phyloP scores from a whole-genome alignment of 768 basidiomycete species.

The Termitomyces eurrhizus region DNA sequence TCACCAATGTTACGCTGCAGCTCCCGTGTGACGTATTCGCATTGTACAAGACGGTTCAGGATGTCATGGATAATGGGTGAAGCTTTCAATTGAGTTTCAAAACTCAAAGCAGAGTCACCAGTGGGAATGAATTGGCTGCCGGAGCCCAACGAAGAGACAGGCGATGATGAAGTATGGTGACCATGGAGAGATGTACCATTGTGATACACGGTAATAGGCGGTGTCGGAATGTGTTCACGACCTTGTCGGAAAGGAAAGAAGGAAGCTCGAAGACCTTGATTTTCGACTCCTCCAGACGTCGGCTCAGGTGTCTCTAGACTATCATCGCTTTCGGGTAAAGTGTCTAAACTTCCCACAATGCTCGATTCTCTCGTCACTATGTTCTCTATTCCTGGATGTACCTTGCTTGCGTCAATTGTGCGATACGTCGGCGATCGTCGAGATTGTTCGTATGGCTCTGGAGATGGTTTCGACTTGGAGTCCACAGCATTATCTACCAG shows the following conservation, averaged over 20 bases:
- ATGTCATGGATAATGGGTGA: slow-evolving; percentile 77
- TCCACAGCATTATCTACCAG: slow-evolving; percentile 34
- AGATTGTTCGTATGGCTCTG: slow-evolving; percentile 31
- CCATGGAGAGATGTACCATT: slow-evolving; percentile 38
- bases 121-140: slow-evolving; percentile 56
- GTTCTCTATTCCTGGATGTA: slow-evolving; percentile 33
- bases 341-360: slow-evolving; percentile 46
- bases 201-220: slow-evolving; percentile 37
- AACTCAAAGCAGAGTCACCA: slow-evolving; percentile 42
- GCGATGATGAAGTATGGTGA: slow-evolving; percentile 61
- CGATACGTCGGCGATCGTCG: slow-evolving; percentile 46
- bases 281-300: slow-evolving; percentile 17
- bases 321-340: slow-evolving; percentile 54
- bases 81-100: slow-evolving; percentile 72
- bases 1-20: slow-evolving; percentile 73
- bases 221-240: slow-evolving; percentile 39
- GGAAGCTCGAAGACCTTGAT: slow-evolving; percentile 20
- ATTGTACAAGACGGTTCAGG: slow-evolving; percentile 67
- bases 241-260: slow-evolving; percentile 37
- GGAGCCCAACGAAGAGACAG: slow-evolving; percentile 76
- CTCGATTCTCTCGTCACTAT: slow-evolving; percentile 44
- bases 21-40: slow-evolving; percentile 65
- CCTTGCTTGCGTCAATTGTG: slow-evolving; percentile 42
- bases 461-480: slow-evolving; percentile 31
- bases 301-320: slow-evolving; percentile 33